phyloP scores from a whole-genome alignment of 176 grass and related monocot genomes.

The Musa troglodytarum region DNA sequence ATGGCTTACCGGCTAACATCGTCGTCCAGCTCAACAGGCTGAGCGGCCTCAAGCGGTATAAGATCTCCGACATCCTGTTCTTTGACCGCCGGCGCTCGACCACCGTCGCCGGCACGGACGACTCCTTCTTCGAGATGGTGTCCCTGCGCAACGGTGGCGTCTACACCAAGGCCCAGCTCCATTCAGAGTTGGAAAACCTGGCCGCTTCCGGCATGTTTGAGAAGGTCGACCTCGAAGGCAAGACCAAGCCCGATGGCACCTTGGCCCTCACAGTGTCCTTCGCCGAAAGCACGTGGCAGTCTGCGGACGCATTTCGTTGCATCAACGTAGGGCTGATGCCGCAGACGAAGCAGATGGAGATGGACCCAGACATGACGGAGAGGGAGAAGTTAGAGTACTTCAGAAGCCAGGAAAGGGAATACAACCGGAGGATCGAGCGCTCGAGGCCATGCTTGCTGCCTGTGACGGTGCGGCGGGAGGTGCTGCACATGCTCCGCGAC shows the following conservation, averaged over 20 bases:
- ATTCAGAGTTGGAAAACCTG: slow-evolving; percentile 75
- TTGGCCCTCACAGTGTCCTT: slow-evolving; percentile 73
- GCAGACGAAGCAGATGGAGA: slow-evolving; percentile 64
- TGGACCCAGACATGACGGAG: slow-evolving; percentile 81
- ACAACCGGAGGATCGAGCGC: slow-evolving; percentile 55
- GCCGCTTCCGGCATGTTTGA: slow-evolving; percentile 95
- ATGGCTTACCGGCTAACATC: slow-evolving; percentile 74
- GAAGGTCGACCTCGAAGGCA: slow-evolving; percentile 68
- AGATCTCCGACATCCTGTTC: slow-evolving; percentile 83
- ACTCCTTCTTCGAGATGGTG: slow-evolving; percentile 96
- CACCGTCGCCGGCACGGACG: slow-evolving; percentile 47
- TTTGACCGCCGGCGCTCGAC: slow-evolving; percentile 36
- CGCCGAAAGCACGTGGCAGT: slow-evolving; percentile 72
- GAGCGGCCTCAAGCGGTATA: slow-evolving; percentile 84
- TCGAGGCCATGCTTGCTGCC: slow-evolving; percentile 66
- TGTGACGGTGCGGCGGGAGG: slow-evolving; percentile 46
- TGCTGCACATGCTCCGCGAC: slow-evolving; percentile 63
- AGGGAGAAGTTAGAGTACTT: slow-evolving; percentile 88
- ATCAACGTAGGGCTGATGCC: slow-evolving; percentile 93
- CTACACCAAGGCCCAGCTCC: slow-evolving; percentile 93
- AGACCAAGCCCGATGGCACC: slow-evolving; percentile 86
- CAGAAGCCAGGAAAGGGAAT: slow-evolving; percentile 78
- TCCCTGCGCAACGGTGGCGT: slow-evolving; percentile 71
- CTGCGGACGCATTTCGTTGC: slow-evolving; percentile 72
- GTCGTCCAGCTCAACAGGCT: slow-evolving; percentile 65